Evolutionary conservation across 805 yeast species (phyloP).

Genomic region (Peterozyma toletana): DNA sequence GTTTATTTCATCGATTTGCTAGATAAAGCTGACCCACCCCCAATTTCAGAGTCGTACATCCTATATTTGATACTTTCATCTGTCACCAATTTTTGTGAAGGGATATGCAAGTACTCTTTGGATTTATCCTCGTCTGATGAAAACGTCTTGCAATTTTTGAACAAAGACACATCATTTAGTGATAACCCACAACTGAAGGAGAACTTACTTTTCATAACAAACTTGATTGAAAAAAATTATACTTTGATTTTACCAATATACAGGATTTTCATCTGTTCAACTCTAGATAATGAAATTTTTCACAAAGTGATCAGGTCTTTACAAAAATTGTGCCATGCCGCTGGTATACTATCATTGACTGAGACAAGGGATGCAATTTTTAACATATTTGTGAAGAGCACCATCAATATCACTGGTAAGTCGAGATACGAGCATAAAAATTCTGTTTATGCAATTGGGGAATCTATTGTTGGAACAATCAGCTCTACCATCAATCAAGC

Average conservation of each 20-base stretch:
- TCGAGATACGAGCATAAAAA: conserved; percentile 22
- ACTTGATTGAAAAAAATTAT: conserved; percentile 28
- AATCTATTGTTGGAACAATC: conserved; percentile 43
- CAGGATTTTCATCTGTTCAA: conserved; percentile 49
- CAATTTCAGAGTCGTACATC: conserved; percentile 54
- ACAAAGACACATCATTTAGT: conserved; percentile 12
- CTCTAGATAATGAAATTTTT: conserved; percentile 66
- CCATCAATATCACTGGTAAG: conserved; percentile 31
- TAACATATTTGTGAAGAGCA: conserved; percentile 34
- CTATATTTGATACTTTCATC: conserved; percentile 50
- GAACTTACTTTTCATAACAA: conserved; percentile 12
- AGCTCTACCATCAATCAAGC: conserved; percentile 33
- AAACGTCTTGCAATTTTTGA: conserved; percentile 14
- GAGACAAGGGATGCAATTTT: conserved; percentile 53
- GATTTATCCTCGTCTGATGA: conserved; percentile 23
- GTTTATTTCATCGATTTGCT: conserved; percentile 64
- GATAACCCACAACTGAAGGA: conserved; percentile 7
- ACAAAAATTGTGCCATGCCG: conserved; percentile 75
- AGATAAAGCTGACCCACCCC: conserved; percentile 77
- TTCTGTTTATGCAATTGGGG: conserved; percentile 35
- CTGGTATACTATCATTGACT: conserved; percentile 62
- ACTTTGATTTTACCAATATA: conserved; percentile 34
- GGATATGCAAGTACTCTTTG: conserved; percentile 48
- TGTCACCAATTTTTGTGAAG: conserved; percentile 55
- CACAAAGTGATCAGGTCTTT: conserved; percentile 61